Evolutionary conservation across 352 stramenopile genomes (phyloP).

Genomic region (Pilasporangium apinafurcum): DNA sequence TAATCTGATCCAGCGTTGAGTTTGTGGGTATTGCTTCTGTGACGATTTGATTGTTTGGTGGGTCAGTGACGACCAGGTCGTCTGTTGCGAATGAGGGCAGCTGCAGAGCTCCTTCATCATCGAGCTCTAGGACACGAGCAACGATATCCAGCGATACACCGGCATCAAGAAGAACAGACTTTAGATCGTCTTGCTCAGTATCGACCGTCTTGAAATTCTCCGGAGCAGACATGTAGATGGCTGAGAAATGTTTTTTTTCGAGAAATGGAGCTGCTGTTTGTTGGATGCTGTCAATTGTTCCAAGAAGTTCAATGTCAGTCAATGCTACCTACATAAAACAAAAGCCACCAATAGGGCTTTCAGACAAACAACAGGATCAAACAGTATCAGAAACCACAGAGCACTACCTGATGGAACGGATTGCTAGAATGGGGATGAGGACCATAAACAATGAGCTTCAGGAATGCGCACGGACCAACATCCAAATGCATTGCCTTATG

Average conservation of each 20-base stretch:
- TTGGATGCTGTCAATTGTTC: not conserved
- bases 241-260: not conserved
- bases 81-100: too few species aligned
- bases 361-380: too few species aligned
- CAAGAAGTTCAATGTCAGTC: slow-evolving; percentile 21
- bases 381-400: too few species aligned
- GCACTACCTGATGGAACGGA: slow-evolving; percentile 10
- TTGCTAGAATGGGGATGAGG: slow-evolving; percentile 1
- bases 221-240: too few species aligned
- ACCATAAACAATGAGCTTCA: slow-evolving; percentile 24
- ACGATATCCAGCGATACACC: slow-evolving; percentile 28
- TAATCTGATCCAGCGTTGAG: too few species aligned
- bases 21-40: too few species aligned
- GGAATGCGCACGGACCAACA: slow-evolving; percentile 11
- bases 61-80: too few species aligned
- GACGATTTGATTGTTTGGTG: too few species aligned
- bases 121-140: slow-evolving; percentile 10
- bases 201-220: not conserved
- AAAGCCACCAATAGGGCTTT: too few species aligned
- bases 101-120: too few species aligned
- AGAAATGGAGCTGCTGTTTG: not conserved
- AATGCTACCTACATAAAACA: slow-evolving; percentile 14
- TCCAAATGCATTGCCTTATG: slow-evolving; percentile 11
- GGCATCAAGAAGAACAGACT: slow-evolving; percentile 21
- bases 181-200: slow-evolving; percentile 11